A percentile compares a stretch with the other conserved stretches of the same genome.
Evolutionary conservation across 148 eudicot species (phyloP).

Genomic region (Persicaria maculosa): DNA sequence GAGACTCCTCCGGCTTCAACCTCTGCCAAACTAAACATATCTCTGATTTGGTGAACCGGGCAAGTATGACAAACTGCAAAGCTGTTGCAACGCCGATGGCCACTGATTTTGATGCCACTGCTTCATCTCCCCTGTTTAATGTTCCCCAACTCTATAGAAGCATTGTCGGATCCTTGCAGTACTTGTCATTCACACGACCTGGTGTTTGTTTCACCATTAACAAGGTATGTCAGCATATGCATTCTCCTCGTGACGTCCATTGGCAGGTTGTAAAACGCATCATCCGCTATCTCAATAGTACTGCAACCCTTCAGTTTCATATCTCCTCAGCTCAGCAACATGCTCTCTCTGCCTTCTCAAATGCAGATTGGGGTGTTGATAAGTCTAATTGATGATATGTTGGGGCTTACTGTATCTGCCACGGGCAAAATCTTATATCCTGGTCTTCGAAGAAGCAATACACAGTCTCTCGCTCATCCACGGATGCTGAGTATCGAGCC

Average conservation of each 20-base stretch:
- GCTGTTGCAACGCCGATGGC: not conserved
- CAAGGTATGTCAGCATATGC: too few species aligned
- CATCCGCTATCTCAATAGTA: not conserved
- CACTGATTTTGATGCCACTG: not conserved
- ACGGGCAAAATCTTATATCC: not conserved
- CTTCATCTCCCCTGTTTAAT: not conserved
- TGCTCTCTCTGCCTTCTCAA: not conserved
- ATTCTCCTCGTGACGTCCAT: not conserved
- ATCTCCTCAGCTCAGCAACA: not conserved
- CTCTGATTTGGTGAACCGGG: not conserved
- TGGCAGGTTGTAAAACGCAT: not conserved
- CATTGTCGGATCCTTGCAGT: not conserved
- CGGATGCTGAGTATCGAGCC: not conserved
- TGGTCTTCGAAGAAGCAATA: not conserved
- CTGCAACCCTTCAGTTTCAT: not conserved
- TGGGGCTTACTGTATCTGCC: not conserved
- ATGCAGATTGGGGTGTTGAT: not conserved
- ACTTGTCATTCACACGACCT: not conserved
- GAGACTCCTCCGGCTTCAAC: not conserved
- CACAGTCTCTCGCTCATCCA: not conserved
- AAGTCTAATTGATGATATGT: not conserved
- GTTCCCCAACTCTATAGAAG: not conserved
- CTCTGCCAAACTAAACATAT: not conserved
- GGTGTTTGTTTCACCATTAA: not conserved
- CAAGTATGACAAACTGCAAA: not conserved